A percentile compares a stretch with the other conserved stretches of the same genome.
Conservation (phyloP, 75 land plant species). For the Sequoiadendron giganteum region DNA sequence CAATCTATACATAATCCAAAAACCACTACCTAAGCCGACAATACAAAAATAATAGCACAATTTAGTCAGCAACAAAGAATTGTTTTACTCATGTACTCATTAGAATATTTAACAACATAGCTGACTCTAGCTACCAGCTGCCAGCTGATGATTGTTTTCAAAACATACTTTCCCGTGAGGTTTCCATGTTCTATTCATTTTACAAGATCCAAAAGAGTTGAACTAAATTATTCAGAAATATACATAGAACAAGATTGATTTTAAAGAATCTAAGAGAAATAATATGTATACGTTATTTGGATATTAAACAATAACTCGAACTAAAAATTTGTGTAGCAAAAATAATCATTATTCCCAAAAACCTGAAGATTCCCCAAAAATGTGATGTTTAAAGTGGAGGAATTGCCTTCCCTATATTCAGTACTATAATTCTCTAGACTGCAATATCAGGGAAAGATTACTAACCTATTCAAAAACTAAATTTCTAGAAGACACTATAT, state of each 20-base stretch:
- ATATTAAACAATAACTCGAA: neutral
- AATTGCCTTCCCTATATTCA: neutral
- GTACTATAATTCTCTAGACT: neutral
- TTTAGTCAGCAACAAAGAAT: too few relatives aligned
- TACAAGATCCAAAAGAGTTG: neutral
- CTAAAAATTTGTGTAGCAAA: neutral
- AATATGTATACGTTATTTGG: neutral
- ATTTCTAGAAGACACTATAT: neutral
- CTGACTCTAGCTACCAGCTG: too few relatives aligned
- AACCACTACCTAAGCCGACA: too few relatives aligned
- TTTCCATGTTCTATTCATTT: neutral
- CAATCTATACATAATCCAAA: too few relatives aligned
- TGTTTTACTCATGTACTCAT: too few relatives aligned
- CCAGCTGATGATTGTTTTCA: neutral
- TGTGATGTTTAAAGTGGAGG: neutral
- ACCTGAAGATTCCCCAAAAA: neutral
- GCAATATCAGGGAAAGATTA: neutral
- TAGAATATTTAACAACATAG: too few relatives aligned
- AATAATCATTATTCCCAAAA: neutral
- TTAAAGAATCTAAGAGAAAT: neutral
- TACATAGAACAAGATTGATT: neutral
- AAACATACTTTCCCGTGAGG: neutral
- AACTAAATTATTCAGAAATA: neutral
- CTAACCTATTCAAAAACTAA: neutral
- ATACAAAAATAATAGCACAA: too few relatives aligned